A percentile compares a stretch with the other conserved stretches of the same genome.
Evolutionary conservation across 1,284 basidiomycete species (phyloP).

Genomic region (Puccinia horiana): DNA sequence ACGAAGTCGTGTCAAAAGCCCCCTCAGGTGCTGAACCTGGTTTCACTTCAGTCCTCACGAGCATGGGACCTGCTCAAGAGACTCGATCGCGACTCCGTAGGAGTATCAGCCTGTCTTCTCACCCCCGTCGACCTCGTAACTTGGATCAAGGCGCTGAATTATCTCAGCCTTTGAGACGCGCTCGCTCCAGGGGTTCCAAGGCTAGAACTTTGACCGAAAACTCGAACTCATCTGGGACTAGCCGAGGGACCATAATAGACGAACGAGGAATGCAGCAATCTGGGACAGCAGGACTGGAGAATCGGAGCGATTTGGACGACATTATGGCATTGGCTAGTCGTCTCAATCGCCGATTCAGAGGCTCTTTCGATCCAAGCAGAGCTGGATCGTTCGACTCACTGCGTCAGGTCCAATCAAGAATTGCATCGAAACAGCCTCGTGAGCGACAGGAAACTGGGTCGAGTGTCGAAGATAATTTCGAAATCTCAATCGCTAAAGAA

Average conservation of each 20-base stretch:
- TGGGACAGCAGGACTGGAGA: not conserved
- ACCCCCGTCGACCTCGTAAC: not conserved
- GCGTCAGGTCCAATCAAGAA: not conserved
- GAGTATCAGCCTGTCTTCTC: constrained; percentile 13
- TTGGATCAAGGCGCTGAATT: not conserved
- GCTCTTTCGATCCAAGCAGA: not conserved
- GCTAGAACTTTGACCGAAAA: constrained; percentile 18
- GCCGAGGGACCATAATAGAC: not conserved
- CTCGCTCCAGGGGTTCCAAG: constrained; percentile 15
- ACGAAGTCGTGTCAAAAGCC: not conserved
- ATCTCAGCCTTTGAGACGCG: not conserved
- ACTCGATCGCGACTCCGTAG: constrained; percentile 13
- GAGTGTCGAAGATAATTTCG: not conserved
- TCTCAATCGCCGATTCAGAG: constrained; percentile 14
- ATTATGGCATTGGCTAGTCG: constrained; percentile 16
- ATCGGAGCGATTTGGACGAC: constrained; percentile 1
- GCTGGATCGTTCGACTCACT: not conserved
- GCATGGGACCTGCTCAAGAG: not conserved
- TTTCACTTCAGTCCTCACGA: not conserved
- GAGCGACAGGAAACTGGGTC: constrained; percentile 17
- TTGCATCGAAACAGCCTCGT: not conserved
- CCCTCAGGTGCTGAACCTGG: not conserved
- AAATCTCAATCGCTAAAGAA: constrained; percentile 4
- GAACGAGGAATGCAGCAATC: not conserved
- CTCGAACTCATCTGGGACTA: constrained; percentile 10